Base-by-base conservation (phyloP, 176 grass and related monocot species). In the Secale cereale region DNA sequence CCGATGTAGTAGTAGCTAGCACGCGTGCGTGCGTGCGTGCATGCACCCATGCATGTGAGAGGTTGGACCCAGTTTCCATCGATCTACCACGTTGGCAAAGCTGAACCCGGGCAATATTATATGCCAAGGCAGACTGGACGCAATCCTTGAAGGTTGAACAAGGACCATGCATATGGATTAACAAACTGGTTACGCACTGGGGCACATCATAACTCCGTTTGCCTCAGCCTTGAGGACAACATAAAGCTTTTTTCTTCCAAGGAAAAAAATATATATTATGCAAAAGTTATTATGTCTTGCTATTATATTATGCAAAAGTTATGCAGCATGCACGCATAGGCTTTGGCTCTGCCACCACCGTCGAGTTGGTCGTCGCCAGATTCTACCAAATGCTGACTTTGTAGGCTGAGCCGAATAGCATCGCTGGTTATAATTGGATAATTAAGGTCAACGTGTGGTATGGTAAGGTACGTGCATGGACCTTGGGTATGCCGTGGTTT, bases 71-170 rank as follows among this genome's bases (percentile, higher is more conserved):
- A 48, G 29, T 78, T 76, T 62, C 0, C 46, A 50, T 50, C 3
- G n/a, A 73, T 79, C 17, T 10, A 17, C 72, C 81, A 78, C 40
- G 23, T 72, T 46, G 26, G 5, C 4, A 88, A 88, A 88, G 74
- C 74, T 54, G 4, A 30, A 9, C 6, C 80, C 4, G 0, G 10
- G 1, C n/a, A 23, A 17, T 17, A 76, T 66, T 7, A 67, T 37
- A 8, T 7, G 23, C 0, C 8, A n/a, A 27, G 14, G 30, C 19
- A 26, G 25, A 19, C 28, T 27, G 26, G 9, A 76, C 61, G 23
- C n/a, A 17, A 64, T 29, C 37, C 25, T 62, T 33, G 4, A 85
- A 35, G 46, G 30, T 39, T 65, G 23, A 35, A 40, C 15, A 36
- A 1, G n/a, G 29, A 52, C 28, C 28, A 52, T 13, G 26, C 7